These are phyloP conservation scores for Claviceps fusiformis DNA, from an alignment of 2,329 filamentous ascomycete species.

Conservation along the genomic window DNA sequence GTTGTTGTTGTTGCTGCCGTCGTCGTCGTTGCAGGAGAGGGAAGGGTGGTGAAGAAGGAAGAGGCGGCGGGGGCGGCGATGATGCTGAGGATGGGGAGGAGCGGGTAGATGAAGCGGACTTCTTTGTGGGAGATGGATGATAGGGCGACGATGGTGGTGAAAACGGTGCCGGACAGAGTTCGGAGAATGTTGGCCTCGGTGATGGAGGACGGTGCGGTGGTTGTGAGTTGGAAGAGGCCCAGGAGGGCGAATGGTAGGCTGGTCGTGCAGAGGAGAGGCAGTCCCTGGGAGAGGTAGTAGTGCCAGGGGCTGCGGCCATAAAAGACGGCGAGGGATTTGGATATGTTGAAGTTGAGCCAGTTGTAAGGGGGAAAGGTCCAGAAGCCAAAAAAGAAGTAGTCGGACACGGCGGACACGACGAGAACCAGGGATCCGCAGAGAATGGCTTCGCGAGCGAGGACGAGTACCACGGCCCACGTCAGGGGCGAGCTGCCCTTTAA, in stretches of 20 bases:
- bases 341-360: conserved; percentile 84
- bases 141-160: conserved; percentile 47
- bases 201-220: conserved; percentile 17
- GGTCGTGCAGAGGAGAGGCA: conserved; percentile 76
- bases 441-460: conserved; percentile 48
- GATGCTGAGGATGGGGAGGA: conserved; percentile 76
- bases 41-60: conserved; percentile 44
- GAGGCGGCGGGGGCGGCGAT: conserved; percentile 56
- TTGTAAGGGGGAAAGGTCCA: conserved; percentile 84
- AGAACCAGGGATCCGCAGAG: conserved; percentile 52
- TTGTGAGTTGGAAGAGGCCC: conserved; percentile 42
- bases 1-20: not conserved
- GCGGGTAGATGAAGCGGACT: conserved; percentile 89
- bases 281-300: conserved; percentile 84
- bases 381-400: conserved; percentile 65
- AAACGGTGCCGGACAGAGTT: conserved; percentile 41
- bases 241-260: conserved; percentile 61
- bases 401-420: conserved; percentile 49
- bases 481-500: conserved; percentile 26
- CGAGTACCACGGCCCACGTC: conserved; percentile 27
- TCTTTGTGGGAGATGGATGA: conserved; percentile 89
- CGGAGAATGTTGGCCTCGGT: conserved; percentile 20
- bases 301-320: conserved; percentile 85
- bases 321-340: conserved; percentile 76
- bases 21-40: conserved; percentile 5